phyloP scores from a whole-genome alignment of 305 asterid species.

The Coffea humblotiana region DNA sequence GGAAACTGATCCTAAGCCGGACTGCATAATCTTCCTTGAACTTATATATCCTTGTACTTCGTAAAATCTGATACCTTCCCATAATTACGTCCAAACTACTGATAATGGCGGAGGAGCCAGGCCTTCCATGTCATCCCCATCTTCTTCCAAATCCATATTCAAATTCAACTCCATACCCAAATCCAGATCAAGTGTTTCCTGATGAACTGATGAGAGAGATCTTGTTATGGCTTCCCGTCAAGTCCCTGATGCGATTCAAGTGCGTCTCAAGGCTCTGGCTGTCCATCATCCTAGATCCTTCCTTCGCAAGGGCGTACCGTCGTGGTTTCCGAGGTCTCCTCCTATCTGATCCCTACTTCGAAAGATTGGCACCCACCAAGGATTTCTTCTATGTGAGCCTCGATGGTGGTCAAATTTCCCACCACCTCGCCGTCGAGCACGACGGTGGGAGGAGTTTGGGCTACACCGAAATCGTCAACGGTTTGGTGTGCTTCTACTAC shows the following conservation, averaged over 20 bases:
- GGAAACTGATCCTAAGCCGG: no score
- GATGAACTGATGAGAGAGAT: background rate
- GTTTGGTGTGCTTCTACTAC: background rate
- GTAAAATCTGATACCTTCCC: no score
- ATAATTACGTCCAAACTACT: no score
- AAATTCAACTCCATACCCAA: no score
- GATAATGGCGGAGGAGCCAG: no score
- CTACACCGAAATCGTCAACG: background rate
- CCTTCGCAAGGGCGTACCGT: background rate
- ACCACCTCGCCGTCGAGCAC: background rate
- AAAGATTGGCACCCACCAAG: background rate
- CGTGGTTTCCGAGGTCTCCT: background rate
- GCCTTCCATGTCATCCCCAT: no score
- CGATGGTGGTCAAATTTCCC: background rate
- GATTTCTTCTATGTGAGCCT: background rate
- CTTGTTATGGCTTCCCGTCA: background rate
- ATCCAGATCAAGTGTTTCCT: background rate
- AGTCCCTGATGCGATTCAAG: constrained; percentile 7
- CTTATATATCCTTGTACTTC: no score
- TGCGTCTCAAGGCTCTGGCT: background rate
- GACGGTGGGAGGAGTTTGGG: background rate
- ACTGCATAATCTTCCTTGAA: no score
- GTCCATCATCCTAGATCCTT: background rate
- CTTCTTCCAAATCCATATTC: no score
- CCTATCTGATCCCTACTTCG: background rate